These are phyloP conservation scores for Fagus crenata DNA, from an alignment of 306 rosid species.

Conservation along the genomic window DNA sequence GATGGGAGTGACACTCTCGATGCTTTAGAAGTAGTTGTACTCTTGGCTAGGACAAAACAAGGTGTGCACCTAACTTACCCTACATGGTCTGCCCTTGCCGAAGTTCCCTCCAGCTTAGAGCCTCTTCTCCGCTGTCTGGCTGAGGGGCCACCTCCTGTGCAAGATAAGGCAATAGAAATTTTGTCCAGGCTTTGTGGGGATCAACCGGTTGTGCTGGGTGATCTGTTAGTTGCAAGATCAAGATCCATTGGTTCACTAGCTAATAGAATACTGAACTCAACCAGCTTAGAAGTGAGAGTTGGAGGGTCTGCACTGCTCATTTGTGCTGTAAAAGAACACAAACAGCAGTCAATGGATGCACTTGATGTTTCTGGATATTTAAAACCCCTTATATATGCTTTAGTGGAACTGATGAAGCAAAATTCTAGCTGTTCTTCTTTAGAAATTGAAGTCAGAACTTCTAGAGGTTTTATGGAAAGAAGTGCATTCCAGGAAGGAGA, in stretches of 20 bases:
- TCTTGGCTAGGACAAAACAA: constrained; percentile 73
- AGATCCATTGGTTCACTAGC: constrained; percentile 71
- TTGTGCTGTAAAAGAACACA: constrained; percentile 77
- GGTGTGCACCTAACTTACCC: constrained; percentile 51
- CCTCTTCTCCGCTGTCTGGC: constrained; percentile 71
- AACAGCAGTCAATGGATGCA: constrained; percentile 61
- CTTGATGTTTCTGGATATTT: constrained; percentile 68
- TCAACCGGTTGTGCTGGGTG: constrained; percentile 64
- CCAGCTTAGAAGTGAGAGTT: constrained; percentile 71
- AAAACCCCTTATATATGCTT: constrained; percentile 56
- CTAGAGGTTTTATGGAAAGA: constrained; percentile 72
- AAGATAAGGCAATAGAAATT: constrained; percentile 88
- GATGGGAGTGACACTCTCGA: constrained; percentile 69
- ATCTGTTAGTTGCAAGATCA: constrained; percentile 56
- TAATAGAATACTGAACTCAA: constrained; percentile 69
- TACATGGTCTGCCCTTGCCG: constrained; percentile 70
- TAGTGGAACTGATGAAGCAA: constrained; percentile 76
- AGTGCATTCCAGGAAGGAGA: constrained; percentile 68
- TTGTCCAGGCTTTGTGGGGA: constrained; percentile 82
- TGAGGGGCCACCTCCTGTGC: constrained; percentile 76
- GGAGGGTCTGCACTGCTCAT: constrained; percentile 82
- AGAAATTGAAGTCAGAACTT: constrained; percentile 59
- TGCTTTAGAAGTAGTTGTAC: constrained; percentile 73
- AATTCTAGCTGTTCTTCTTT: constrained; percentile 50
- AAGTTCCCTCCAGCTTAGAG: constrained; percentile 69